Evolutionary conservation across 495 filamentous ascomycete species (phyloP), one percentile per base, ranked within the genome.

Genomic region (Aspergillus sparsus): DNA sequence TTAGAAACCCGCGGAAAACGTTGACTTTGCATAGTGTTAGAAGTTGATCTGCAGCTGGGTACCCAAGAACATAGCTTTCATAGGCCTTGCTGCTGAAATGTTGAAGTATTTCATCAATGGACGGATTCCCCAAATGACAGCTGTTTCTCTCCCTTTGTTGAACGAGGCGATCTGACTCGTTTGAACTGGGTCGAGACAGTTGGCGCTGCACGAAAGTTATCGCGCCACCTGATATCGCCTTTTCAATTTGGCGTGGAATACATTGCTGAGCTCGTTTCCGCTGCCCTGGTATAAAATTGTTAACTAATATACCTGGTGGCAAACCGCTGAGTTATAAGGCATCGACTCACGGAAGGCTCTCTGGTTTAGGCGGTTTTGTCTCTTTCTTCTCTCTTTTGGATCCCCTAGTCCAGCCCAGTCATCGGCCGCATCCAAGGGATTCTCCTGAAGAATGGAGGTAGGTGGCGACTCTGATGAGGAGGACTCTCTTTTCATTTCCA

Each of bases 341-440:
- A 18, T 21, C 31, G 21, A 60, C 72, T 59, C 49, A 78, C 77
- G 66, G 51, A 66, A 71, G 16, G 77, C 76, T 49, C 77, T 62
- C 61, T 81, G 77, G 55, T 79, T 77, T 15, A 79, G 49, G 11
- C 78, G 68, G 61, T 81, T 81, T 62, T 81, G 78, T 34, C 70
- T 60, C 46, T 69, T 58, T 36, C 77, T 66, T 3, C 78, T 65
- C 55, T 80, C 77, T 41, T 68, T 68, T 3, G 70, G 65, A 50
- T 77, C 74, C 3, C 68, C 69, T 12, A 74, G 45, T 0, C 72
- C 76, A 1, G 68, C 58, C 78, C 78, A 79, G 36, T 76, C 70
- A 56, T 81, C 77, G 11, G 49, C 57, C 7, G 34, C 13, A 4
- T 60, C 47, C 55, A 50, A 18, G 11, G n/a, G 10, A 47, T 18